Conservation (phyloP, 2,329 filamentous ascomycete species). For the Lachnellula hyalina region DNA sequence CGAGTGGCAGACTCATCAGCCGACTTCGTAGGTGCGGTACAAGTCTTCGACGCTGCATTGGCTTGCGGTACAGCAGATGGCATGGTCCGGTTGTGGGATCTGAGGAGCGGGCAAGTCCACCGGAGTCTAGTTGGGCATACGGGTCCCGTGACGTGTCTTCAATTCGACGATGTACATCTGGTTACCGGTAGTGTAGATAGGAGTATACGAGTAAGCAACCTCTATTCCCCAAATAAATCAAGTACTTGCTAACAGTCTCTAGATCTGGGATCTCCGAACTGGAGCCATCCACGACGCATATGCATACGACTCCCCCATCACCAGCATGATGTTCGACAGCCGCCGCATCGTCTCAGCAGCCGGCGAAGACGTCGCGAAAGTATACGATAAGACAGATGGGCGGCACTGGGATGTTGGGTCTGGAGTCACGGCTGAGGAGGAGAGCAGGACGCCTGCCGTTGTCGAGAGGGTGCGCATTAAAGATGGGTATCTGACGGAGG, state of each 20-base stretch:
- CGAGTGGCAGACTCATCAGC: conserved; percentile 63
- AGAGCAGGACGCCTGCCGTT: conserved; percentile 57
- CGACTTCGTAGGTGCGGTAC: conserved; percentile 89
- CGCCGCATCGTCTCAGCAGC: conserved; percentile 86
- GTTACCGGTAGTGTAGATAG: conserved; percentile 90
- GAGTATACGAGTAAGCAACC: conserved; percentile 75
- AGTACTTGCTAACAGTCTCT: conserved; percentile 28
- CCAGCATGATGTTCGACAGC: conserved; percentile 94
- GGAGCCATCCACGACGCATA: conserved; percentile 94
- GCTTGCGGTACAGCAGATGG: conserved; percentile 96
- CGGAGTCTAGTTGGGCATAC: conserved; percentile 93
- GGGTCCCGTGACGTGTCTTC: conserved; percentile 85
- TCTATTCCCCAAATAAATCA: not conserved
- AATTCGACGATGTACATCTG: conserved; percentile 93
- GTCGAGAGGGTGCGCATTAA: conserved; percentile 86
- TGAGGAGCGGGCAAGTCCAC: conserved; percentile 95
- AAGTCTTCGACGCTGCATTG: conserved; percentile 92
- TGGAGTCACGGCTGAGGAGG: conserved; percentile 64
- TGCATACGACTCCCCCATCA: conserved; percentile 87
- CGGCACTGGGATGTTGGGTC: conserved; percentile 95
- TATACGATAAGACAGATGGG: conserved; percentile 96
- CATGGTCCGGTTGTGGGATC: conserved; percentile 95
- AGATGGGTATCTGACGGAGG: conserved; percentile 91
- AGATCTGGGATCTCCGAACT: conserved; percentile 98
- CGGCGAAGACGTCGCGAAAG: conserved; percentile 89